Conservation (phyloP, 768 basidiomycete species). For the Asterophora lycoperdoides region DNA sequence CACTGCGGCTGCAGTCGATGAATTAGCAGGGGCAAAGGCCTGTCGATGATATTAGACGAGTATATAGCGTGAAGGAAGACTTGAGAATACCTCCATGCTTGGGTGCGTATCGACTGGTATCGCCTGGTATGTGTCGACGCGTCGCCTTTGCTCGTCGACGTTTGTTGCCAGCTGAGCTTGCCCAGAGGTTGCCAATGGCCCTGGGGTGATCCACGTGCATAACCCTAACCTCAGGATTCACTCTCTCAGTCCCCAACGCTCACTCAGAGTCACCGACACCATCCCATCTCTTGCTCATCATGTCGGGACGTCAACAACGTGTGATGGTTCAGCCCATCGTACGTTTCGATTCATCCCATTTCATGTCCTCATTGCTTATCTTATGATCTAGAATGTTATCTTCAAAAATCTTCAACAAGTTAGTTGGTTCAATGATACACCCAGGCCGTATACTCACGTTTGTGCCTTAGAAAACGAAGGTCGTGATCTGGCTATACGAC, state of each 20-base stretch:
- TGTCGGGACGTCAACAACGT: slow-evolving; percentile 91
- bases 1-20: slow-evolving; percentile 96
- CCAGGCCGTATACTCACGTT: slow-evolving; percentile 11
- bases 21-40: slow-evolving; percentile 74
- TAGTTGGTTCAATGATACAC: slow-evolving; percentile 2
- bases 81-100: slow-evolving; percentile 25
- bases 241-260: slow-evolving; percentile 10
- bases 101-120: slow-evolving; percentile 9
- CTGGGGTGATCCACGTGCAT: slow-evolving; percentile 20
- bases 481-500: slow-evolving; percentile 94
- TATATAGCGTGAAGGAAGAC: slow-evolving; percentile 1
- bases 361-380: slow-evolving; percentile 11
- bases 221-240: slow-evolving; percentile 25
- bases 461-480: slow-evolving; percentile 56
- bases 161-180: slow-evolving; percentile 6
- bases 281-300: slow-evolving; percentile 34
- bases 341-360: slow-evolving; percentile 28
- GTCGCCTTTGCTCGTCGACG: slow-evolving; percentile 17
- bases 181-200: too few relatives aligned
- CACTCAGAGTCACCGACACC: too few relatives aligned
- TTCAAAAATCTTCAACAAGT: slow-evolving; percentile 97
- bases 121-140: slow-evolving; percentile 19
- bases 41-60: slow-evolving; percentile 22
- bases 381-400: slow-evolving; percentile 74
- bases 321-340: slow-evolving; percentile 99